phyloP scores from a whole-genome alignment of 352 stramenopile species.

The Pythium utonaiense region DNA sequence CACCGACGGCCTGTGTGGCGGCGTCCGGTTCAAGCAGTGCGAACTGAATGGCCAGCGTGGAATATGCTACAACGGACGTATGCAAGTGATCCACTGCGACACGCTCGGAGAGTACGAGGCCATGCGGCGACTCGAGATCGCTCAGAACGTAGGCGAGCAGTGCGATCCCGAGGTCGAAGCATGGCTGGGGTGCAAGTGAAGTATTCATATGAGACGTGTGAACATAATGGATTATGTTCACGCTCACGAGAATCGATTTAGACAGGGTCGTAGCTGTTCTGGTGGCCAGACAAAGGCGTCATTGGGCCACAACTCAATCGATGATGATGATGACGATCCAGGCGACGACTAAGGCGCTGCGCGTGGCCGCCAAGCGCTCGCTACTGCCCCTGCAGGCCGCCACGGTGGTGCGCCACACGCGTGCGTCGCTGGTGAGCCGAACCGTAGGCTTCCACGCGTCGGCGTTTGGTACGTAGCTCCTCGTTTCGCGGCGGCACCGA shows the following conservation, averaged over 20 bases:
- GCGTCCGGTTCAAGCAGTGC: conserved; percentile 19
- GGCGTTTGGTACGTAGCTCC: conserved; percentile 22
- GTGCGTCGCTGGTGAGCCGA: neutral
- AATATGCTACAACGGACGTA: conserved; percentile 24
- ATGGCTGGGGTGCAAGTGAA: conserved; percentile 21
- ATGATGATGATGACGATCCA: conserved; percentile 26
- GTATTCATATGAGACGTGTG: conserved; percentile 10
- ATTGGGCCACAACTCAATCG: neutral
- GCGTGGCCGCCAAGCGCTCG: conserved; percentile 3
- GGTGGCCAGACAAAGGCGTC: conserved; percentile 5
- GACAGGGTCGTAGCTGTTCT: neutral
- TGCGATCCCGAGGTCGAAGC: conserved; percentile 20
- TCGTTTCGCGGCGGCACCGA: neutral
- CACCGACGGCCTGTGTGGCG: conserved; percentile 15
- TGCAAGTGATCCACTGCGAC: conserved; percentile 17
- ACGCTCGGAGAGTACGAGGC: conserved; percentile 4
- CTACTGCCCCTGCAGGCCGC: neutral
- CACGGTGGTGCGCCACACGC: conserved; percentile 15
- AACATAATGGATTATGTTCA: neutral
- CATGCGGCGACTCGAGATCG: conserved; percentile 19
- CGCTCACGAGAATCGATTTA: conserved; percentile 1
- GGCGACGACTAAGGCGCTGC: conserved; percentile 21
- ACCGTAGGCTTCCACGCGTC: conserved; percentile 44
- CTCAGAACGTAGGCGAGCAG: conserved; percentile 5
- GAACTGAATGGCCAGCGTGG: neutral